Percentiles rank a stretch among this genome's conserved stretches.
Evolutionary conservation across 768 basidiomycete genomes (phyloP).

Genomic region (Crepidotus variabilis): DNA sequence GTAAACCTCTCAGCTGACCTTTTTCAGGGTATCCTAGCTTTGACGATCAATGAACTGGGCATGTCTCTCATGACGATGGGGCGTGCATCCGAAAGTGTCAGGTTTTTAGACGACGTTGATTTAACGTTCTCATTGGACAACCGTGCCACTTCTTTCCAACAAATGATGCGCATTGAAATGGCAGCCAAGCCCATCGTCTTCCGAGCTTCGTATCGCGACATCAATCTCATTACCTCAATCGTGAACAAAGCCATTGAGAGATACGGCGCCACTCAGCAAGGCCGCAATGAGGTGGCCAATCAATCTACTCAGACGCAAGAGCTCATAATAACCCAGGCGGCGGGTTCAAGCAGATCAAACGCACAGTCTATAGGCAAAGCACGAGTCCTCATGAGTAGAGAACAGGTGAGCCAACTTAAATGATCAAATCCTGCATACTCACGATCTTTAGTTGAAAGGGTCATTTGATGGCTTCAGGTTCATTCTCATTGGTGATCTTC

Average conservation of each 20-base stretch:
- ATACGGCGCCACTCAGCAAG: constrained; percentile 46
- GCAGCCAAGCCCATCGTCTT: constrained; percentile 80
- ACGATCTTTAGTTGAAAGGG: constrained; percentile 61
- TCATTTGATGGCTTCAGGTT: constrained; percentile 90
- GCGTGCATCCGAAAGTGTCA: constrained; percentile 72
- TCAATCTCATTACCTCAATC: constrained; percentile 82
- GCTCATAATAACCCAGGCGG: not conserved
- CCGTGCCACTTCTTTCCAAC: constrained; percentile 63
- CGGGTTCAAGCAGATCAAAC: not conserved
- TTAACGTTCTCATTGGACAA: constrained; percentile 84
- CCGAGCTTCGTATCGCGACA: constrained; percentile 93
- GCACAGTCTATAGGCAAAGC: constrained; percentile 32
- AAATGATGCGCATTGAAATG: constrained; percentile 83
- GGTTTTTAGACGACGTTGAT: constrained; percentile 92
- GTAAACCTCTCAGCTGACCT: constrained; percentile 2
- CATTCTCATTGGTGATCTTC: constrained; percentile 89
- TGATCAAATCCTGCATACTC: not conserved
- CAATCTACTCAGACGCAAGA: constrained; percentile 2
- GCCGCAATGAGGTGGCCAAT: constrained; percentile 1
- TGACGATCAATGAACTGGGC: constrained; percentile 78
- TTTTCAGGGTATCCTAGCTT: constrained; percentile 68
- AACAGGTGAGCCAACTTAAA: constrained; percentile 54
- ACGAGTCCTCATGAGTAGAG: constrained; percentile 59
- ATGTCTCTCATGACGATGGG: constrained; percentile 96
- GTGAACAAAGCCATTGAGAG: constrained; percentile 83